Percentiles rank a stretch among this genome's conserved stretches.
These are phyloP conservation scores for Ascoidea rubescens DNA, from an alignment of 805 yeast genomes.

Conservation along the genomic window DNA sequence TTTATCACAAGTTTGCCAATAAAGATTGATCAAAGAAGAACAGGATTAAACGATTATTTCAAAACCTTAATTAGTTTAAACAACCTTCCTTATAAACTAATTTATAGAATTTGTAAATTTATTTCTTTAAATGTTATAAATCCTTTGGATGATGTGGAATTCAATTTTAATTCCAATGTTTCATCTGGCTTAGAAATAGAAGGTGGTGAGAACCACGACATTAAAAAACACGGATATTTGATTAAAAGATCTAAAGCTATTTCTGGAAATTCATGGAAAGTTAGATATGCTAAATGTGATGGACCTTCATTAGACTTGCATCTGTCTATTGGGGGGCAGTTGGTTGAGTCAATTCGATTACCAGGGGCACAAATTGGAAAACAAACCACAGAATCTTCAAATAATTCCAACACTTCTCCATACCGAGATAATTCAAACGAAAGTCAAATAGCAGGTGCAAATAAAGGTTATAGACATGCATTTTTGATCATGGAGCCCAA, in stretches of 20 bases:
- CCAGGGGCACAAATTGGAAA: constrained; percentile 42
- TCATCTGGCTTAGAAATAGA: constrained; percentile 9
- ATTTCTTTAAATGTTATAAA: constrained; percentile 55
- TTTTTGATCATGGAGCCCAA: constrained; percentile 38
- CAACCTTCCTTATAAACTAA: constrained; percentile 37
- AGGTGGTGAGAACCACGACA: constrained; percentile 22
- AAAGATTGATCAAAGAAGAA: constrained; percentile 49
- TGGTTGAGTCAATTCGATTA: constrained; percentile 37
- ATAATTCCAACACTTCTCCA: constrained; percentile 25
- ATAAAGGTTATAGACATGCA: constrained; percentile 42
- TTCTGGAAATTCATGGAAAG: constrained; percentile 46
- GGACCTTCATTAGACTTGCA: constrained; percentile 42
- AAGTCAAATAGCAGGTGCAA: constrained; percentile 14
- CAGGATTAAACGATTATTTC: constrained; percentile 44
- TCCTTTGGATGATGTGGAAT: constrained; percentile 36
- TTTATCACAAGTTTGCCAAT: constrained; percentile 47
- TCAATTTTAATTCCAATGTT: constrained; percentile 11
- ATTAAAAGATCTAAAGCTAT: constrained; percentile 52
- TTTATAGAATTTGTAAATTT: constrained; percentile 43
- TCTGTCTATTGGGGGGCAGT: constrained; percentile 41
- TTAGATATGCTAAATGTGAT: constrained; percentile 53
- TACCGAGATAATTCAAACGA: constrained; percentile 14
- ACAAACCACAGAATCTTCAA: constrained; percentile 22
- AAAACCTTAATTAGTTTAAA: constrained; percentile 41
- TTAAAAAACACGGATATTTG: constrained; percentile 49